Conservation (phyloP, 371 early-diverging fungal genomes). For the Mucor racemosus region DNA sequence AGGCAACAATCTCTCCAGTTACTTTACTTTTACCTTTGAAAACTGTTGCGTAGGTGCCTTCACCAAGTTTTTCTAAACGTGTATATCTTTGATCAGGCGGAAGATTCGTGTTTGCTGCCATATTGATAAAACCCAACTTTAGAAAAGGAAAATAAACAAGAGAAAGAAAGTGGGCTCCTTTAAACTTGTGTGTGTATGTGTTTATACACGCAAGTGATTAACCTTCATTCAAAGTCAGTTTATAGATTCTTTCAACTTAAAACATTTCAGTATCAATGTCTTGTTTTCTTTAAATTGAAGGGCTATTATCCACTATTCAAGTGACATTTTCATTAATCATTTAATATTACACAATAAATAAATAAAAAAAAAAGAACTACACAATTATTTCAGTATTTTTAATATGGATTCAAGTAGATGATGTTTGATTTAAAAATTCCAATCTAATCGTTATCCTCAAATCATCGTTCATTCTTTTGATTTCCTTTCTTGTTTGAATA, state of each 20-base stretch:
- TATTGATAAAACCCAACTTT: conserved; percentile 11
- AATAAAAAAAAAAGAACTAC: background rate
- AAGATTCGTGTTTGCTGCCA: conserved; percentile 28
- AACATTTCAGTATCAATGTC: no score
- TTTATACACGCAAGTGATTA: background rate
- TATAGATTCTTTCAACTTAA: background rate
- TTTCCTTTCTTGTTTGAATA: background rate
- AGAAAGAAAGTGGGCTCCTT: background rate
- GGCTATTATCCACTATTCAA: no score
- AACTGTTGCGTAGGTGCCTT: conserved; percentile 99
- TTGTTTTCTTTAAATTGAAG: no score
- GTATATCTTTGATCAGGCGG: conserved; percentile 65
- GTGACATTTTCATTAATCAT: background rate
- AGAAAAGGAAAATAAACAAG: background rate
- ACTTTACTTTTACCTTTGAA: conserved; percentile 93
- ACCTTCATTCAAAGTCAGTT: conserved; percentile 4
- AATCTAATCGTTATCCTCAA: conserved; percentile 1
- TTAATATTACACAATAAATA: background rate
- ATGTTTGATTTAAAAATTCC: background rate
- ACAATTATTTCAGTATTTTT: background rate
- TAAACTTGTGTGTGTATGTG: background rate
- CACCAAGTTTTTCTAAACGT: conserved; percentile 93
- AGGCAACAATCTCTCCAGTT: conserved; percentile 93
- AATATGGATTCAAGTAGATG: background rate
- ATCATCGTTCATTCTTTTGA: background rate